A percentile compares a stretch with the other conserved stretches of the same genome.
phyloP scores from a whole-genome alignment of 805 yeast species.

The Candida boidinii region DNA sequence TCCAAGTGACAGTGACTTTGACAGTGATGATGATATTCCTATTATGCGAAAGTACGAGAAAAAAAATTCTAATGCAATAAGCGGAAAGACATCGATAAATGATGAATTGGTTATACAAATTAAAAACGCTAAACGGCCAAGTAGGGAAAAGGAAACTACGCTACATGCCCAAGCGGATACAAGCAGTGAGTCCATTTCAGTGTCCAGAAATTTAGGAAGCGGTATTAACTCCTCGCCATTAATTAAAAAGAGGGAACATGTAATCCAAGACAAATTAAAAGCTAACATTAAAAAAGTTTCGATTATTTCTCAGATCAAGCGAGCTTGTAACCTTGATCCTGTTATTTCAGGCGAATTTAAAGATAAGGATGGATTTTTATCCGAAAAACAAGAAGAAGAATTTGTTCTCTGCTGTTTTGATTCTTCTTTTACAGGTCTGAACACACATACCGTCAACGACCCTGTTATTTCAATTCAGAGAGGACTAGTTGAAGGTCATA shows the following conservation, averaged over 20 bases:
- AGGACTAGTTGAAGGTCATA: slow-evolving; percentile 11
- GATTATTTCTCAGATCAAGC: no score
- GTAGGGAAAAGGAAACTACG: neutral
- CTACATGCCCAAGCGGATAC: neutral
- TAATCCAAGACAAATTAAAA: slow-evolving; percentile 4
- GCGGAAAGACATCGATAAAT: slow-evolving; percentile 1
- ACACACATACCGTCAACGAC: no score
- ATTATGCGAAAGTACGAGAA: no score
- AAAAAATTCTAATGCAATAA: no score
- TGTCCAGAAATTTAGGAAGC: neutral
- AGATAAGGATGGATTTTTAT: slow-evolving; percentile 31
- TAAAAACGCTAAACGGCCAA: neutral
- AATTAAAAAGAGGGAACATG: slow-evolving; percentile 4
- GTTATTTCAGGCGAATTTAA: slow-evolving; percentile 15
- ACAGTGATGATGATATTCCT: no score
- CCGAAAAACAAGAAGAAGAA: slow-evolving; percentile 27
- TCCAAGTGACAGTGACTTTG: no score
- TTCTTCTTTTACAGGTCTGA: no score
- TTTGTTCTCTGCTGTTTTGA: no score
- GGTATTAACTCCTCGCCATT: no score
- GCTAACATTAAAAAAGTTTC: slow-evolving; percentile 2
- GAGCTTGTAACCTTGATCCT: no score
- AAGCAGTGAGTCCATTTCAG: neutral
- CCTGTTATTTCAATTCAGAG: slow-evolving; percentile 13
- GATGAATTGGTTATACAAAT: slow-evolving; percentile 6